Conservation (phyloP, 805 yeast genomes). For the Ogataea glucozyma region DNA sequence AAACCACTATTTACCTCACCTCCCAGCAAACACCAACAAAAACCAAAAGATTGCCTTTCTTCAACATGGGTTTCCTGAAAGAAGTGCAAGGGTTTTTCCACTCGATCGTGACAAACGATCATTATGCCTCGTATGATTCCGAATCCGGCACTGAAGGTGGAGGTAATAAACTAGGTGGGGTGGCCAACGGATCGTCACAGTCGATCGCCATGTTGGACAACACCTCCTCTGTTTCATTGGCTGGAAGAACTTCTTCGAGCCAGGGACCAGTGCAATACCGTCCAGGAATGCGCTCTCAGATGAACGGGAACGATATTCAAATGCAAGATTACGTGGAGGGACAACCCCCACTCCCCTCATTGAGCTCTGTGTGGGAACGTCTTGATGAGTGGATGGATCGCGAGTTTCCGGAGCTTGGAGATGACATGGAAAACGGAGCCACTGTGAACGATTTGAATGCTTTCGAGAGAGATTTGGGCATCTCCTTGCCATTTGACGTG, state of each 20-base stretch:
- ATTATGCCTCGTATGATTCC: conserved; percentile 53
- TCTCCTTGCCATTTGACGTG: conserved; percentile 77
- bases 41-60: background rate
- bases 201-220: conserved; percentile 34
- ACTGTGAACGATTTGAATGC: conserved; percentile 77
- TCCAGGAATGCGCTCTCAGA: conserved; percentile 41
- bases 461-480: conserved; percentile 78
- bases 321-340: conserved; percentile 44
- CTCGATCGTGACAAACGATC: conserved; percentile 59
- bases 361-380: conserved; percentile 84
- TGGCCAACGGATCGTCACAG: conserved; percentile 29
- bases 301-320: conserved; percentile 58
- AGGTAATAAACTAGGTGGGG: conserved; percentile 18
- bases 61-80: conserved; percentile 31
- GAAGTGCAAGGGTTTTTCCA: conserved; percentile 40
- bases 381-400: conserved; percentile 80
- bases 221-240: conserved; percentile 38
- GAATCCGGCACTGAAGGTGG: conserved; percentile 33
- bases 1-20: background rate
- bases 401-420: conserved; percentile 78
- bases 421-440: conserved; percentile 75
- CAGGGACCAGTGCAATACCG: conserved; percentile 42
- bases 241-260: conserved; percentile 39
- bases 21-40: conserved; percentile 3
- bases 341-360: conserved; percentile 59